Evolutionary conservation across 352 stramenopile species (phyloP).

Genomic region (Halophytophthora batemanensis): DNA sequence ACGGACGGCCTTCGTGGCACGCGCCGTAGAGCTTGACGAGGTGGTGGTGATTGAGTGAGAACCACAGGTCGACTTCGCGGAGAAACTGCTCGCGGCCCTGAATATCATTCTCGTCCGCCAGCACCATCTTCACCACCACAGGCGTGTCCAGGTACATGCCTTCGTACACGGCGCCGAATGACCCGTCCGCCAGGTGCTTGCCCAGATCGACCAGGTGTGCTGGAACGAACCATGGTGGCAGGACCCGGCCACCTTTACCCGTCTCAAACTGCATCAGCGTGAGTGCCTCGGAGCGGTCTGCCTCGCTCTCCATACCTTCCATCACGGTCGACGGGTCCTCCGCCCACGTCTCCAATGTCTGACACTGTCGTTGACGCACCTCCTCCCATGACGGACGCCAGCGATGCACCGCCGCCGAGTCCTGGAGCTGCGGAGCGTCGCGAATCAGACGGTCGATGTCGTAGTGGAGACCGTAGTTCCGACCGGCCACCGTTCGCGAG

Average conservation of each 20-base stretch:
- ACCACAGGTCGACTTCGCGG: slow-evolving; percentile 19
- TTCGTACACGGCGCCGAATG: background rate
- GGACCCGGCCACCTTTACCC: slow-evolving; percentile 16
- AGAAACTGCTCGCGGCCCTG: slow-evolving; percentile 1
- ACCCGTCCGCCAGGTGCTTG: background rate
- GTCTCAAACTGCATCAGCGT: slow-evolving; percentile 30
- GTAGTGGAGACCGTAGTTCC: background rate
- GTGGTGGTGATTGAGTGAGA: slow-evolving; percentile 12
- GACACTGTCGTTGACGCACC: background rate
- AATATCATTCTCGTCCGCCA: background rate
- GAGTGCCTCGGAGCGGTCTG: slow-evolving; percentile 14
- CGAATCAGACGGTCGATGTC: background rate
- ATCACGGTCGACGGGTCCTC: background rate
- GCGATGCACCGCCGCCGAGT: background rate
- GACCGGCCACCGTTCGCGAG: background rate
- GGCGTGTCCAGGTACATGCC: background rate
- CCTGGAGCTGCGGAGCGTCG: background rate
- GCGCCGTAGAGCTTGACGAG: slow-evolving; percentile 24
- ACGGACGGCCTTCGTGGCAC: slow-evolving; percentile 10
- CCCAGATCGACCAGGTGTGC: slow-evolving; percentile 1
- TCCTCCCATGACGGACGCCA: background rate
- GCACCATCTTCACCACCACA: slow-evolving; percentile 1
- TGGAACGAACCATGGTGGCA: slow-evolving; percentile 17
- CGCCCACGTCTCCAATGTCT: background rate
- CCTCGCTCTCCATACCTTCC: slow-evolving; percentile 10